A percentile compares a stretch with the other conserved stretches of the same genome.
phyloP scores from a whole-genome alignment of 2,329 filamentous ascomycete genomes.

The Cladosporium cucumerinum region DNA sequence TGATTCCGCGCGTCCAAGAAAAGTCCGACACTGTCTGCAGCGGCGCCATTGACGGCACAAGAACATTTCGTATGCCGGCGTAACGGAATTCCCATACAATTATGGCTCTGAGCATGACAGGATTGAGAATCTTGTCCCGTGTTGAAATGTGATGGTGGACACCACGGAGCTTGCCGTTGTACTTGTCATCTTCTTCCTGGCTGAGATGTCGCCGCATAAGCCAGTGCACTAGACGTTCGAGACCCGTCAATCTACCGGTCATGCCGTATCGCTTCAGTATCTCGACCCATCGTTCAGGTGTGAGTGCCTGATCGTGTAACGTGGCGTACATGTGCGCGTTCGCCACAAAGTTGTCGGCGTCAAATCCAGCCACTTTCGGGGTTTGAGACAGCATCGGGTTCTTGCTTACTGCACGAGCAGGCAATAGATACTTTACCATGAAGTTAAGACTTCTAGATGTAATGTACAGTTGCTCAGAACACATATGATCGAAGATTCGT shows the following conservation, averaged over 20 bases:
- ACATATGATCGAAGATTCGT: constrained; percentile 50
- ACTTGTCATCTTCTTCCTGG: neutral
- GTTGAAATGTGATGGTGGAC: neutral
- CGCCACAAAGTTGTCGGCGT: constrained; percentile 40
- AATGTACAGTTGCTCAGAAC: constrained; percentile 41
- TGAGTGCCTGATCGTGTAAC: constrained; percentile 34
- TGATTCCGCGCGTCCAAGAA: constrained; percentile 32
- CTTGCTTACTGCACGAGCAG: constrained; percentile 37
- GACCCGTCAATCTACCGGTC: constrained; percentile 49
- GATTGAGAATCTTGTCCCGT: constrained; percentile 24
- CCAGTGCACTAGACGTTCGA: constrained; percentile 52
- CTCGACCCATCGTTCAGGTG: constrained; percentile 54
- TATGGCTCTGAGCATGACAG: constrained; percentile 30
- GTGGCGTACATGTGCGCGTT: constrained; percentile 44
- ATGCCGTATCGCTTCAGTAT: constrained; percentile 59
- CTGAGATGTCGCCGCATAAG: constrained; percentile 33
- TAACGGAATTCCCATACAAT: constrained; percentile 34
- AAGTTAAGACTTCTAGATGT: constrained; percentile 43
- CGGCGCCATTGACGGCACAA: neutral
- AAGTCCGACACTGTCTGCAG: neutral
- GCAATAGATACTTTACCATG: constrained; percentile 42
- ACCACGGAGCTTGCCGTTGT: neutral
- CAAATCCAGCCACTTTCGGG: neutral
- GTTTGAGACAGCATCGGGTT: constrained; percentile 27
- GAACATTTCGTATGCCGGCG: constrained; percentile 19